phyloP scores from a whole-genome alignment of 2,329 filamentous ascomycete species.

The Trichoderma semiorbis region DNA sequence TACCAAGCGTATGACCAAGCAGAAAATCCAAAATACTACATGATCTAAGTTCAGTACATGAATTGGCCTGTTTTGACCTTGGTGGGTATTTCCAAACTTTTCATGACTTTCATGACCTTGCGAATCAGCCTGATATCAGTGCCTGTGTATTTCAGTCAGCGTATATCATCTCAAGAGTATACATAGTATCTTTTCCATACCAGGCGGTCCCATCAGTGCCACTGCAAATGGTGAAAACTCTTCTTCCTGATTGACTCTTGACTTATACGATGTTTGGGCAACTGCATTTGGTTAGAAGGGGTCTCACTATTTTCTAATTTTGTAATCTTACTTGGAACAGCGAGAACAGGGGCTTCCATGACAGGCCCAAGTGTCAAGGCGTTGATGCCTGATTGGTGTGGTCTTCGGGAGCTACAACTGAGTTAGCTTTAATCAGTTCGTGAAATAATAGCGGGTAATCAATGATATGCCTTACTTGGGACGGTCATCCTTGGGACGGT shows the following conservation, averaged over 20 bases:
- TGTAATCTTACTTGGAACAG: background rate
- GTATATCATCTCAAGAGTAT: too few species aligned
- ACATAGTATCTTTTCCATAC: too few species aligned
- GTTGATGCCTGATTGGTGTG: background rate
- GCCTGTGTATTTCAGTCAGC: too few species aligned
- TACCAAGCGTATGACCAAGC: background rate
- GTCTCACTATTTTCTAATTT: background rate
- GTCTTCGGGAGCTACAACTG: background rate
- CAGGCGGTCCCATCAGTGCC: background rate
- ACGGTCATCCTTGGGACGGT: background rate
- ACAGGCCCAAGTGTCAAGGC: background rate
- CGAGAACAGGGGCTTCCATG: background rate
- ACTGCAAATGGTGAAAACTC: too few species aligned
- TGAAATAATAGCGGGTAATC: background rate
- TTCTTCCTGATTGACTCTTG: too few species aligned
- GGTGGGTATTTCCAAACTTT: background rate
- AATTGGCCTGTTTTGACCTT: background rate
- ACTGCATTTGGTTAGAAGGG: background rate
- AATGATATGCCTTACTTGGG: background rate
- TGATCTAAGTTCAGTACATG: background rate
- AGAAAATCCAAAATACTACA: background rate
- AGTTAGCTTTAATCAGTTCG: background rate
- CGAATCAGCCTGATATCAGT: background rate
- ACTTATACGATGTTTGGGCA: background rate
- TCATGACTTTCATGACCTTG: background rate